These are phyloP conservation scores for Venturia aucupariae DNA, from an alignment of 2,329 filamentous ascomycete genomes.

Conservation along the genomic window DNA sequence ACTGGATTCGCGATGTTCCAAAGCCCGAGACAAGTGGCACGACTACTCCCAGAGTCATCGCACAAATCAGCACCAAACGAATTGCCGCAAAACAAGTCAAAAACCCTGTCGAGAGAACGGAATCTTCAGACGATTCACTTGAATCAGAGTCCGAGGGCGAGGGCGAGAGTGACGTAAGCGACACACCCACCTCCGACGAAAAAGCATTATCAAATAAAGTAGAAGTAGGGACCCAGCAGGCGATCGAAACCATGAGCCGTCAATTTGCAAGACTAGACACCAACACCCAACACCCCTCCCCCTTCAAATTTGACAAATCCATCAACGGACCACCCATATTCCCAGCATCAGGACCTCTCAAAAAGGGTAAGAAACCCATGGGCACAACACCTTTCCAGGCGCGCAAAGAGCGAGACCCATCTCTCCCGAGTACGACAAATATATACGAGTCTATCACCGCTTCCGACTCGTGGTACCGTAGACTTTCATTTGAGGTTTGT, in stretches of 20 bases:
- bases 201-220: background rate
- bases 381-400: background rate
- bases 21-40: background rate
- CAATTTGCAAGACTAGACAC: background rate
- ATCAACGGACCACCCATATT: background rate
- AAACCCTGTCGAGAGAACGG: background rate
- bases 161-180: background rate
- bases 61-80: background rate
- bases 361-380: background rate
- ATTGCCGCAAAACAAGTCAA: background rate
- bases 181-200: background rate
- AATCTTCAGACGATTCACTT: background rate
- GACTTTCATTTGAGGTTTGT: constrained; percentile 1
- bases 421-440: too few relatives aligned
- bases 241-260: background rate
- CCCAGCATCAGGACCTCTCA: background rate
- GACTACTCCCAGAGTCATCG: background rate
- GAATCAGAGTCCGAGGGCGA: background rate
- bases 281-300: background rate
- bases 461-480: background rate
- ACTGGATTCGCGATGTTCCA: background rate
- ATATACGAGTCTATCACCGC: background rate
- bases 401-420: background rate
- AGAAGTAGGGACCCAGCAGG: background rate
- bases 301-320: background rate